Evolutionary conservation across 257 asterid genomes (phyloP), one percentile per base, ranked within the genome.

Genomic region (Catharanthus roseus): DNA sequence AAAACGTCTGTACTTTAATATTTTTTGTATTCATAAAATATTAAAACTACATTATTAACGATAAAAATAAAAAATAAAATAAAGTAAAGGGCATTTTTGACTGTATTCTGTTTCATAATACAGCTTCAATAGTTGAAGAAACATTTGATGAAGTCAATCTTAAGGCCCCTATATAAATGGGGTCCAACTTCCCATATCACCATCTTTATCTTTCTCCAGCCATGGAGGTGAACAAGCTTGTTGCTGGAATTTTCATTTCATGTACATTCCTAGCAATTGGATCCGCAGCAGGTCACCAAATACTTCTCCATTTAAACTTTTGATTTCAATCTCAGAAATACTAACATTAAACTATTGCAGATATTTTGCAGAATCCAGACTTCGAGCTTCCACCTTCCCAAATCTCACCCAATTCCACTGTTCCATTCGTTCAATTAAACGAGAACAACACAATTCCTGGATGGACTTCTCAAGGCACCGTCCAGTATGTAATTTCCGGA

Each of bases 401-500:
- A 76, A 86, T 82, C 87, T 80, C 72, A 18, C 69, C 78, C 24
- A 82, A 69, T 66, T 60, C 83, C 61, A 60, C 75, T 18, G 49
- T 79, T 55, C 70, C 80, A 19, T 72, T 70, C 31, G 77, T 84
- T 72, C 70, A 72, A 23, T 71, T 83, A 65, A 70, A 80, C n/a
- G 82, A 60, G 68, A 83, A 68, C 79, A 82, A 72, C 77, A 86
- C 83, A 1, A 79, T 85, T 23, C 83, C 88, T 0, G 92, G 92
- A 38, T 87, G 96, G 89, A 73, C 89, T 41, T 77, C 78, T 62
- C 74, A 78, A 39, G 96, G 96, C 51, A 29, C 29, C 5, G 85
- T 82, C 67, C 72, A 72, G 71, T 85, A 86, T 23, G 84, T 57
- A 13, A 76, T 82, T 0, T 68, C 83, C 7, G 86, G 82, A 26